Evolutionary conservation across 2,329 filamentous ascomycete species (phyloP).

Genomic region (Aspergillus sp.): DNA sequence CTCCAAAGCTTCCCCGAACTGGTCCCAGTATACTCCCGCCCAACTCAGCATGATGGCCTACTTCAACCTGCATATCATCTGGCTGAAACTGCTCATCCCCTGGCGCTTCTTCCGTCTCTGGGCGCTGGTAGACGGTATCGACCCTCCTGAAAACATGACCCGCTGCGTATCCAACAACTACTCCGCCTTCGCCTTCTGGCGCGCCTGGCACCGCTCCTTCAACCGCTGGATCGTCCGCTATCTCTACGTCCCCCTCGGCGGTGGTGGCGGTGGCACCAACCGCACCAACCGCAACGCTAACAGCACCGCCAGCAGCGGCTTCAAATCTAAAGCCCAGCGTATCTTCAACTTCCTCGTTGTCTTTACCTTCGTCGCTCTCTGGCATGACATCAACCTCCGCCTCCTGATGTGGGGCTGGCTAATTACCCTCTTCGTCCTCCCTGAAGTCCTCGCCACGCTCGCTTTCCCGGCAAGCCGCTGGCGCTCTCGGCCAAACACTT

Average conservation of each 20-base stretch:
- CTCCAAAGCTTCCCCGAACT: slow-evolving; percentile 69
- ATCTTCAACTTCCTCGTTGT: slow-evolving; percentile 72
- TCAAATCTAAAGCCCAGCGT: slow-evolving; percentile 49
- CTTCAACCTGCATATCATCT: slow-evolving; percentile 95
- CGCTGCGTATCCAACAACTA: slow-evolving; percentile 95
- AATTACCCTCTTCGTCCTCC: slow-evolving; percentile 85
- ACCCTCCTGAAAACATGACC: slow-evolving; percentile 97
- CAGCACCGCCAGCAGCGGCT: slow-evolving; percentile 14
- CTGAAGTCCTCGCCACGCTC: slow-evolving; percentile 66
- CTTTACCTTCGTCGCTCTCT: slow-evolving; percentile 94
- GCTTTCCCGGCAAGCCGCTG: slow-evolving; percentile 70
- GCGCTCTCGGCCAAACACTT: slow-evolving; percentile 61
- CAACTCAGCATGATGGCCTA: slow-evolving; percentile 87
- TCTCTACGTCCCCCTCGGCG: slow-evolving; percentile 86
- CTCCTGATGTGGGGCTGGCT: slow-evolving; percentile 96
- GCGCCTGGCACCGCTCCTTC: slow-evolving; percentile 89
- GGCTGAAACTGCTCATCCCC: slow-evolving; percentile 91
- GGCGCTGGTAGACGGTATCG: slow-evolving; percentile 81
- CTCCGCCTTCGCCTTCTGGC: slow-evolving; percentile 86
- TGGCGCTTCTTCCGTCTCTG: slow-evolving; percentile 99
- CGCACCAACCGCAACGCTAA: slow-evolving; percentile 59
- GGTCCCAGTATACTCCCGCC: slow-evolving; percentile 75
- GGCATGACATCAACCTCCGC: slow-evolving; percentile 92
- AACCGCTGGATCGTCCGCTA: slow-evolving; percentile 94
- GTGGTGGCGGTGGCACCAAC: slow-evolving; percentile 45